Base-by-base conservation (phyloP, 2,329 filamentous ascomycete species). In the Talaromyces sp. region DNA sequence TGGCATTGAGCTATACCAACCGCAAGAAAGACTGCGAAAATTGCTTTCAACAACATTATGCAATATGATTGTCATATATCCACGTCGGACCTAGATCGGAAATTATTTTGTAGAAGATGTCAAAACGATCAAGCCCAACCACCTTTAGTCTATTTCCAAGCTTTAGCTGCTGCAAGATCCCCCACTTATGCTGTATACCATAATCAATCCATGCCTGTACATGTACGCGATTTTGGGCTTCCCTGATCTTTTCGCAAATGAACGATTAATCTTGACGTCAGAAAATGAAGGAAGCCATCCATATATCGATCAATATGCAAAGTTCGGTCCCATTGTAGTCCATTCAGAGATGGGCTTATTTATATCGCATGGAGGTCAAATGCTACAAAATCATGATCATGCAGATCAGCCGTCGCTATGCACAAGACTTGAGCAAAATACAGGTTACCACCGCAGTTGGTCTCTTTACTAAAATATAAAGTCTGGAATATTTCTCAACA, bases 231-330 rank as follows among this genome's bases (percentile, higher is more conserved):
- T 25, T 27, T 25, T 19, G n/a, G 22, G 22, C 22, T 17, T 11
- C 15, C 47, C 13, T 8, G n/a, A 7, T 54, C 35, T 10, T 54
- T 31, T 37, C 15, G 35, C n/a, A 17, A 5, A 62, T 54, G 33
- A n/a, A 62, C 49, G 61, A 62, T 45, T 45, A 45, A 62, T 57
- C 11, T 45, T 45, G 50, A 52, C 49, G 61, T 62, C 27, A 52
- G 35, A 41, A 56, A 15, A 39, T n/a, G 17, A 22, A 56, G 27
- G 9, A 10, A 13, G 15, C 1, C 27, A 31, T n/a, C 6, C 8
- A 31, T 50, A 5, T n/a, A 56, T 56, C 31, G 9, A 56, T 35
- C 15, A 27, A 9, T 54, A 11, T n/a, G 5, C 17, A 31, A 27
- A 54, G 49, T 35, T n/a, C 49, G 49, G 52, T 31, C 27, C 27